These are phyloP conservation scores for Perkinsus marinus DNA, from an alignment of 169 alveolate genomes.

Conservation along the genomic window DNA sequence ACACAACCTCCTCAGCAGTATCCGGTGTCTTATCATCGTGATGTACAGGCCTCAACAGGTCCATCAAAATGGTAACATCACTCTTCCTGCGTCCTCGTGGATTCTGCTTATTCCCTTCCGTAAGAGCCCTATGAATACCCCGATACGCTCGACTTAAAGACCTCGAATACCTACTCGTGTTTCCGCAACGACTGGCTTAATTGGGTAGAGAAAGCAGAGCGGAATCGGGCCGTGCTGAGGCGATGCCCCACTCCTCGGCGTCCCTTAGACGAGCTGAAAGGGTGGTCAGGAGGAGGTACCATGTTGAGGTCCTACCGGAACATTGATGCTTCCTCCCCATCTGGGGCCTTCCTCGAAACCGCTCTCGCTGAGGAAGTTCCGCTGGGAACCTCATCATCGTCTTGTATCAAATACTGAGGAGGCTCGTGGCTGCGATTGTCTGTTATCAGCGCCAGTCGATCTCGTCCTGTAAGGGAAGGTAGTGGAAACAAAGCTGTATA, in stretches of 20 bases:
- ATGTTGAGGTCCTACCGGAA: no score
- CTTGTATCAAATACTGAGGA: no score
- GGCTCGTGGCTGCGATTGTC: not conserved
- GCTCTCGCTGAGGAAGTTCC: no score
- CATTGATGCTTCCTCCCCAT: no score
- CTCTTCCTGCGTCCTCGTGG: not conserved
- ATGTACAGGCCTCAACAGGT: not conserved
- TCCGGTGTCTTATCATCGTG: not conserved
- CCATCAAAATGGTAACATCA: not conserved
- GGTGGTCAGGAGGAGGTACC: no score
- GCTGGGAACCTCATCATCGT: no score
- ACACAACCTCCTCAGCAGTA: not conserved
- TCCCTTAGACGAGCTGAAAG: not conserved
- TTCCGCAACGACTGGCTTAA: not conserved
- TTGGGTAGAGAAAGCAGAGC: not conserved
- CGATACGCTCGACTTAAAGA: no score
- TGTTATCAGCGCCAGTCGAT: not conserved
- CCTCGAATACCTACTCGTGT: not conserved
- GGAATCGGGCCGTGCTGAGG: not conserved
- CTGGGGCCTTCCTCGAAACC: no score
- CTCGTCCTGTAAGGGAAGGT: not conserved
- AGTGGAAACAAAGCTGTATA: not conserved
- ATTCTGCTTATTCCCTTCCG: not conserved
- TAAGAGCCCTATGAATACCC: no score
- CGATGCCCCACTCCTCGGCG: not conserved